These are phyloP conservation scores for Lactifluus subvellereus DNA, from an alignment of 768 basidiomycete species.

Conservation along the genomic window DNA sequence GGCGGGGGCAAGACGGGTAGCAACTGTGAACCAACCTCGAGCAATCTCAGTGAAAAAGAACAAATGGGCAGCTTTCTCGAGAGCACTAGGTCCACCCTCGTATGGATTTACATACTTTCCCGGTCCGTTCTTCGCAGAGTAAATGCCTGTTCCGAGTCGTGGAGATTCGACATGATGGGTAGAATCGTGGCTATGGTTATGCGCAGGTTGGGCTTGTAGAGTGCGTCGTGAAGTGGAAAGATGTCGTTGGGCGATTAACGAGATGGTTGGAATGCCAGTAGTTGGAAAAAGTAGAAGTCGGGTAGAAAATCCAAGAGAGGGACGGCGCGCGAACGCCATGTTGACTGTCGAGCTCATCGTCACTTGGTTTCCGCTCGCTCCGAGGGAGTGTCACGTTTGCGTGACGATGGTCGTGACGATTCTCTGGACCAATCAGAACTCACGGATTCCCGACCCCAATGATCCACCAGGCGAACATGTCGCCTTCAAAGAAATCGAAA, in stretches of 20 bases:
- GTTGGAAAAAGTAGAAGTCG: conserved; percentile 34
- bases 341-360: conserved; percentile 39
- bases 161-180: conserved; percentile 32
- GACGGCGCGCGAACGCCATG: conserved; percentile 55
- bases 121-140: conserved; percentile 37
- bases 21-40: conserved; percentile 57
- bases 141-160: conserved; percentile 29
- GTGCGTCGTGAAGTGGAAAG: conserved; percentile 36
- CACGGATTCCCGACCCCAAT: conserved; percentile 24
- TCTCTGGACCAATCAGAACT: conserved; percentile 43
- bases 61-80: conserved; percentile 92
- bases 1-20: conserved; percentile 14
- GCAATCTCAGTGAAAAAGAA: conserved; percentile 99
- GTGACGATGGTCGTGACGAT: conserved; percentile 25
- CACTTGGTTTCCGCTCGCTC: conserved; percentile 4
- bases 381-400: conserved; percentile 1
- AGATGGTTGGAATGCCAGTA: conserved; percentile 28
- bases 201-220: conserved; percentile 25
- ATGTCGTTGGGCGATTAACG: conserved; percentile 45
- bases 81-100: conserved; percentile 75
- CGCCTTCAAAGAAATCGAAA: conserved; percentile 58
- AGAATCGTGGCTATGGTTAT: conserved; percentile 22
- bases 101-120: conserved; percentile 62
- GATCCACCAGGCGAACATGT: conserved; percentile 33
- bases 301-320: conserved; percentile 48